phyloP scores from a whole-genome alignment of 352 stramenopile genomes.

The Ophiocytium majus region DNA sequence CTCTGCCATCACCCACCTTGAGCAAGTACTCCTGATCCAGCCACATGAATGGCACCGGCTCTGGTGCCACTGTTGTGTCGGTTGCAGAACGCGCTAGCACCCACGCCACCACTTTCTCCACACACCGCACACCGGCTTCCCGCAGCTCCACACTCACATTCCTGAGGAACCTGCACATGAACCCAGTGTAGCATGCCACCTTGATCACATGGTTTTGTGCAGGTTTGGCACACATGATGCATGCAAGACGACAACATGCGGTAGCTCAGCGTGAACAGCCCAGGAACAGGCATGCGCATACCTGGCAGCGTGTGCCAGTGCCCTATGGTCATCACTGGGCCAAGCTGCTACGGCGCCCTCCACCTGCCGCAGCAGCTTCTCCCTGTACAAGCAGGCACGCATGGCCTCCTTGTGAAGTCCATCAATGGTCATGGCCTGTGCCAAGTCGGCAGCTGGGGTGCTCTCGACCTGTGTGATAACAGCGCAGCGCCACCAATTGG shows the following conservation, averaged over 20 bases:
- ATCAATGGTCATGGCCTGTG: background rate
- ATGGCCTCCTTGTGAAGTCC: conserved; percentile 6
- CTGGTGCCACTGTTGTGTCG: background rate
- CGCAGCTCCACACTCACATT: conserved; percentile 12
- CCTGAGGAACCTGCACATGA: background rate
- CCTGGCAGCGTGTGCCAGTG: background rate
- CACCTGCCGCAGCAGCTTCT: conserved; percentile 17
- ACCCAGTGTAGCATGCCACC: too few species aligned
- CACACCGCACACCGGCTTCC: background rate
- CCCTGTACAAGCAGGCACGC: conserved; percentile 16
- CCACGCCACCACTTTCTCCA: conserved; percentile 17
- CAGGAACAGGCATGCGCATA: background rate
- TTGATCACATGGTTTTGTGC: too few species aligned
- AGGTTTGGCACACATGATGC: too few species aligned
- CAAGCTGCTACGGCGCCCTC: background rate
- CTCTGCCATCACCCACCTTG: background rate
- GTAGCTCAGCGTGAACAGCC: background rate
- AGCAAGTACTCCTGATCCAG: conserved; percentile 18
- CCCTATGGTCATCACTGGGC: background rate
- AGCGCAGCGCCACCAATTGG: background rate
- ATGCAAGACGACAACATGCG: too few species aligned
- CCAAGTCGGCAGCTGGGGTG: background rate
- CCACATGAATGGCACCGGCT: conserved; percentile 9
- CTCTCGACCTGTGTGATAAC: background rate
- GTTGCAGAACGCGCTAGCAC: background rate